phyloP scores from a whole-genome alignment of 192 early-diverging fungal genomes.

The Umbelopsis vinacea region DNA sequence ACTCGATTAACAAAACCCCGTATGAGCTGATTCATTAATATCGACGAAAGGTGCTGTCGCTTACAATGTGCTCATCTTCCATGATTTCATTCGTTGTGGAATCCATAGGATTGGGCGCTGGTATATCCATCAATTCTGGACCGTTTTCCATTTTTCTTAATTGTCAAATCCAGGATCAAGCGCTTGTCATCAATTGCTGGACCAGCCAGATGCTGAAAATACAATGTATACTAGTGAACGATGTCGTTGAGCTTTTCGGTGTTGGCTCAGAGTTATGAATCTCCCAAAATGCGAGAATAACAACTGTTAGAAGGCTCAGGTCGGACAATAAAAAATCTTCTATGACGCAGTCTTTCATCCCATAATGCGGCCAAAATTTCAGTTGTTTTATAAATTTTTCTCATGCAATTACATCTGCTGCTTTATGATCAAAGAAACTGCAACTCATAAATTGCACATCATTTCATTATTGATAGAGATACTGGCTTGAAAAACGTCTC shows the following conservation, averaged over 20 bases:
- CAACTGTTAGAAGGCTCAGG: too few relatives aligned
- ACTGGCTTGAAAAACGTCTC: too few relatives aligned
- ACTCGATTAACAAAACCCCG: background rate
- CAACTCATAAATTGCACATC: background rate
- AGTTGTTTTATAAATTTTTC: too few relatives aligned
- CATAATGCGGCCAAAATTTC: too few relatives aligned
- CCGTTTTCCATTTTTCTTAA: constrained; percentile 20
- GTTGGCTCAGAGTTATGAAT: constrained; percentile 7
- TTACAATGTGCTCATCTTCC: constrained; percentile 4
- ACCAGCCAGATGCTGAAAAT: constrained; percentile 14
- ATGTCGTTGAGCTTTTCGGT: background rate
- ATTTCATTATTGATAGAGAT: background rate
- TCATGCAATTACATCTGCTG: too few relatives aligned
- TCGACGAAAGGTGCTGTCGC: background rate
- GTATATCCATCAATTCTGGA: constrained; percentile 10
- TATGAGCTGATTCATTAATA: too few relatives aligned
- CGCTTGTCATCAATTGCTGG: constrained; percentile 18
- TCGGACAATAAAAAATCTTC: too few relatives aligned
- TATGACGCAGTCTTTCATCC: too few relatives aligned
- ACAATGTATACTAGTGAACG: constrained; percentile 5
- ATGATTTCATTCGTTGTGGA: background rate
- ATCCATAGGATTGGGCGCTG: background rate
- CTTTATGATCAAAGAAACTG: too few relatives aligned
- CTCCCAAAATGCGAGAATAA: too few relatives aligned
- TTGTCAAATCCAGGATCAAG: background rate